These are phyloP conservation scores for Lyophyllum atratum DNA, from an alignment of 768 basidiomycete species.

Conservation along the genomic window DNA sequence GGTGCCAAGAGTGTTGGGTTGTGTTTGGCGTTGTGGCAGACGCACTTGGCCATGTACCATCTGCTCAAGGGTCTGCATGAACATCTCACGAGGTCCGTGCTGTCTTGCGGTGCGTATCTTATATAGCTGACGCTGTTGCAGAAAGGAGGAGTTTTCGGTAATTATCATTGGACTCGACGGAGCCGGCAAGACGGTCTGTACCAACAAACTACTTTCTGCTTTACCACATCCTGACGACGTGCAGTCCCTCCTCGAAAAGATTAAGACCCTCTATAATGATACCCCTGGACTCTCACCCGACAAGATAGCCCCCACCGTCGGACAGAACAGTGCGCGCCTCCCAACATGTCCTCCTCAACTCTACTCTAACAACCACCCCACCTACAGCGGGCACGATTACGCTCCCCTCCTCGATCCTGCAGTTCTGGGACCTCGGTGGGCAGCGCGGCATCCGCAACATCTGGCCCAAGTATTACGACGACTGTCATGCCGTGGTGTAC, in stretches of 20 bases:
- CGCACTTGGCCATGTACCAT: constrained; percentile 73
- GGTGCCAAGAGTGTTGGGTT: constrained; percentile 24
- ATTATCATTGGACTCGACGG: constrained; percentile 94
- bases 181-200: constrained; percentile 83
- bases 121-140: constrained; percentile 25
- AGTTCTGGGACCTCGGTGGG: constrained; percentile 97
- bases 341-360: not conserved
- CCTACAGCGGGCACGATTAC: constrained; percentile 85
- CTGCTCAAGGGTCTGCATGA: constrained; percentile 90
- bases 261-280: constrained; percentile 90
- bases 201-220: not conserved
- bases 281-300: constrained; percentile 86
- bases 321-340: constrained; percentile 84
- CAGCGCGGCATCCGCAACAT: constrained; percentile 93
- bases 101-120: not conserved
- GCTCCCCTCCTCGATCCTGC: constrained; percentile 89
- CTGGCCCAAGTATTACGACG: constrained; percentile 94
- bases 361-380: not conserved
- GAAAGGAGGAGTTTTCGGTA: constrained; percentile 90
- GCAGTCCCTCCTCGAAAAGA: constrained; percentile 88
- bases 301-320: constrained; percentile 95
- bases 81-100: constrained; percentile 74
- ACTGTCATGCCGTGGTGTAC: constrained; percentile 96
- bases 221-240: constrained; percentile 4
- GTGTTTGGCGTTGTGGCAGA: constrained; percentile 19